These are phyloP conservation scores for Grammothele lineata DNA, from an alignment of 768 basidiomycete genomes.

Conservation along the genomic window DNA sequence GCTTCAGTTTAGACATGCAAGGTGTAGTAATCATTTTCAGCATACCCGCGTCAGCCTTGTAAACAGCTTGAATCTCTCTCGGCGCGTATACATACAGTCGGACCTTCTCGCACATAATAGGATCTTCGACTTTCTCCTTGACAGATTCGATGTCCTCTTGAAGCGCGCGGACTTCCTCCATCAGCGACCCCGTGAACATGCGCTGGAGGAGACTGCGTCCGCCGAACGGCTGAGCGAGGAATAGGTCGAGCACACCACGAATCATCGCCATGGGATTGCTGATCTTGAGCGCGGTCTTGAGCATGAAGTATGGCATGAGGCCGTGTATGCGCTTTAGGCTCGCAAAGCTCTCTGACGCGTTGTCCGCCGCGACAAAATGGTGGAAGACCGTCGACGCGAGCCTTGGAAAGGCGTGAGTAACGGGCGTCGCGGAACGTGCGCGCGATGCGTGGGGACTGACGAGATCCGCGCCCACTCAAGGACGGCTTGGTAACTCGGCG, in stretches of 20 bases:
- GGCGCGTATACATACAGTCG: constrained; percentile 83
- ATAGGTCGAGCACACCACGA: constrained; percentile 89
- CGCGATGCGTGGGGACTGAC: constrained; percentile 42
- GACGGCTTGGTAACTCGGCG: constrained; percentile 82
- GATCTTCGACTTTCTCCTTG: constrained; percentile 85
- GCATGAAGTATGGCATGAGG: constrained; percentile 95
- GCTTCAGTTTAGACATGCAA: background rate
- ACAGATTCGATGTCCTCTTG: constrained; percentile 87
- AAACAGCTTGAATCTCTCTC: constrained; percentile 80
- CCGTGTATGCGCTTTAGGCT: constrained; percentile 91
- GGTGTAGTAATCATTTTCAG: constrained; percentile 27
- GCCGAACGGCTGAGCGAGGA: constrained; percentile 96
- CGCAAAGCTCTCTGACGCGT: constrained; percentile 84
- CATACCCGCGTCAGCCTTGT: constrained; percentile 75
- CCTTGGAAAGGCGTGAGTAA: constrained; percentile 35
- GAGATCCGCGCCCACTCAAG: constrained; percentile 97
- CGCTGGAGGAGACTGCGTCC: constrained; percentile 88
- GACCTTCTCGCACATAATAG: constrained; percentile 84
- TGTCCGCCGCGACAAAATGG: constrained; percentile 89
- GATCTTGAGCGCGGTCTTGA: constrained; percentile 87
- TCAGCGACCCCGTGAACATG: constrained; percentile 92
- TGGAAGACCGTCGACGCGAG: constrained; percentile 97
- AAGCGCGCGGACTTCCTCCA: constrained; percentile 82
- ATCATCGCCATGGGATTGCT: constrained; percentile 98
- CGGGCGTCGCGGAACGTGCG: background rate